A percentile compares a stretch with the other conserved stretches of the same genome.
phyloP scores from a whole-genome alignment of 768 basidiomycete species.

The Mycena latifolia region DNA sequence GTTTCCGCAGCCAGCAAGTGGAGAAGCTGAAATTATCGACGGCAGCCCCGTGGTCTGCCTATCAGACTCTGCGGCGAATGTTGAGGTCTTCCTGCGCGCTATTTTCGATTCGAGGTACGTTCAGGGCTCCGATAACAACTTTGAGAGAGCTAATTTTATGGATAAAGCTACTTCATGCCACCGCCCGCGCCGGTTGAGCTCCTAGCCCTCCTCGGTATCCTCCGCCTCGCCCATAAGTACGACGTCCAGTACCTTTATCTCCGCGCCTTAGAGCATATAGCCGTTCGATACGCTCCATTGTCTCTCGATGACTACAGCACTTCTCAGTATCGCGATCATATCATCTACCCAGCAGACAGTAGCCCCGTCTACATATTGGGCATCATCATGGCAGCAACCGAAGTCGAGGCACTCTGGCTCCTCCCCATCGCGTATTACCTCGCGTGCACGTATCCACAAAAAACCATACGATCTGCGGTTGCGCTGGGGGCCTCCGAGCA shows the following conservation, averaged over 20 bases:
- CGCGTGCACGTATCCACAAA: too few relatives aligned
- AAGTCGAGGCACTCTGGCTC: not conserved
- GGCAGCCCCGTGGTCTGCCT: not conserved
- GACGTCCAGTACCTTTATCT: conserved; percentile 1
- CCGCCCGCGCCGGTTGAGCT: not conserved
- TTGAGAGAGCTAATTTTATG: not conserved
- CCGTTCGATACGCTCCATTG: not conserved
- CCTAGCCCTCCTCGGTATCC: not conserved
- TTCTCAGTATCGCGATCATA: not conserved
- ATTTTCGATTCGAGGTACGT: conserved; percentile 13
- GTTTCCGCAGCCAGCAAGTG: not conserved
- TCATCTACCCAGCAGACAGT: not conserved
- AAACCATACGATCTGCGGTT: not conserved
- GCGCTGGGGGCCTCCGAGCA: not conserved
- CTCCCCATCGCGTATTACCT: not conserved
- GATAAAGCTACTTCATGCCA: conserved; percentile 7
- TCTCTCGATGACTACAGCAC: not conserved
- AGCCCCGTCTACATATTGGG: not conserved
- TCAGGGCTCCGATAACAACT: not conserved
- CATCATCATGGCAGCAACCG: not conserved
- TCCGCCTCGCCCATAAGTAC: conserved; percentile 2
- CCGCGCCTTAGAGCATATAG: not conserved
- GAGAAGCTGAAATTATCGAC: not conserved
- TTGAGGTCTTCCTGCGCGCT: not conserved
- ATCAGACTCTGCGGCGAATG: conserved; percentile 2